Percentiles rank a stretch among this genome's conserved stretches.
phyloP scores from a whole-genome alignment of 371 early-diverging fungal species.

The Chytridium lagenaria region DNA sequence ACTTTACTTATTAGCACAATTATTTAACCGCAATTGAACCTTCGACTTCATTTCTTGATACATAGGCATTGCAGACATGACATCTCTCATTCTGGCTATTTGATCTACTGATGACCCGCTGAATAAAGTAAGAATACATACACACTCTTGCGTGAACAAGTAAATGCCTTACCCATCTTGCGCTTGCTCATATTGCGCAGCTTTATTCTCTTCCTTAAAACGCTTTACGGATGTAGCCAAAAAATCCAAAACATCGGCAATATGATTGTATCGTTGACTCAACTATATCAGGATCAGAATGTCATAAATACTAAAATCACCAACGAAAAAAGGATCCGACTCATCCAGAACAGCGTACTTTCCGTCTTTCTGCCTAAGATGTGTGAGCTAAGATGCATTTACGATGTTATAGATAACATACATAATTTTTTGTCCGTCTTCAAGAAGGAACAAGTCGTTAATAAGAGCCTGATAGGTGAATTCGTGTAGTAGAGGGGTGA shows the following conservation, averaged over 20 bases:
- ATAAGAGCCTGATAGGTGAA: slow-evolving; percentile 98
- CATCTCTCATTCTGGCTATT: slow-evolving; percentile 83
- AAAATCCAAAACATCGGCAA: slow-evolving; percentile 84
- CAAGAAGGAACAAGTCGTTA: slow-evolving; percentile 82
- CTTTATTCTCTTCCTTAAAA: slow-evolving; percentile 69
- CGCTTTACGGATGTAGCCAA: slow-evolving; percentile 78
- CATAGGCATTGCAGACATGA: slow-evolving; percentile 84
- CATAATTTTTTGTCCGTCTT: slow-evolving; percentile 62
- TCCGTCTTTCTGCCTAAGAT: slow-evolving; percentile 27
- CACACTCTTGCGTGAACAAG: background rate
- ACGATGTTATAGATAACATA: background rate
- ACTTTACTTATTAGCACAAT: slow-evolving; percentile 49
- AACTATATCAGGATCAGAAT: slow-evolving; percentile 13
- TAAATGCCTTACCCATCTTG: slow-evolving; percentile 9
- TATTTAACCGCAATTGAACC: slow-evolving; percentile 33
- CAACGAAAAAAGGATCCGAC: slow-evolving; percentile 24
- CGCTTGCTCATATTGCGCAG: slow-evolving; percentile 46
- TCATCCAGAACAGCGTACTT: slow-evolving; percentile 51
- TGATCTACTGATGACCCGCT: slow-evolving; percentile 36
- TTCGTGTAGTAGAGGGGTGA: slow-evolving; percentile 92
- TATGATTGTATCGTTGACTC: slow-evolving; percentile 69
- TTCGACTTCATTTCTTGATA: slow-evolving; percentile 87
- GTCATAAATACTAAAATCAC: background rate
- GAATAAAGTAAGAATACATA: background rate
- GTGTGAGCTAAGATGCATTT: background rate